Percentiles rank a stretch among this genome's conserved stretches.
Conservation (phyloP, 2,329 filamentous ascomycete species). For the Onygenales sp. region DNA sequence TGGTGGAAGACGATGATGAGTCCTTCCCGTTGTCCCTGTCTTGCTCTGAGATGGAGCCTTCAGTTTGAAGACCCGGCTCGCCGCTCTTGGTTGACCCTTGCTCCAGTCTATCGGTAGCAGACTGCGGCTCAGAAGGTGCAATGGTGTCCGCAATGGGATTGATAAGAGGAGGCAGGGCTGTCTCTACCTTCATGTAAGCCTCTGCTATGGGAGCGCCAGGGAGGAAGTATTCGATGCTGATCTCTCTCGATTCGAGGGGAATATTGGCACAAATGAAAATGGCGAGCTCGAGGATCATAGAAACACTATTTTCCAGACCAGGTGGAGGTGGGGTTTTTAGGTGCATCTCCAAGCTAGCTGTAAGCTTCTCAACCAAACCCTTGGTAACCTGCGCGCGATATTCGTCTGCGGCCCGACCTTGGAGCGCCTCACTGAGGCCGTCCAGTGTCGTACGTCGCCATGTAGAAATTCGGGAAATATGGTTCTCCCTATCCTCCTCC, state of each 20-base stretch:
- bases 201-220: conserved; percentile 63
- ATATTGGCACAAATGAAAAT: conserved; percentile 78
- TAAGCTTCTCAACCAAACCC: conserved; percentile 58
- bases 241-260: conserved; percentile 82
- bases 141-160: conserved; percentile 20
- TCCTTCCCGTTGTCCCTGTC: conserved; percentile 15
- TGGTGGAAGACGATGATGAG: conserved; percentile 15
- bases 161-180: conserved; percentile 53
- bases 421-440: conserved; percentile 65
- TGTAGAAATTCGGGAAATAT: conserved; percentile 76
- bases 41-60: not conserved
- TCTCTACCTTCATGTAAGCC: conserved; percentile 77
- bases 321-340: conserved; percentile 66
- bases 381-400: conserved; percentile 61
- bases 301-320: conserved; percentile 77
- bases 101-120: conserved; percentile 10
- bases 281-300: conserved; percentile 87
- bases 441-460: conserved; percentile 93
- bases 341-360: conserved; percentile 60
- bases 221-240: conserved; percentile 74
- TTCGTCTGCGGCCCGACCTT: conserved; percentile 54
- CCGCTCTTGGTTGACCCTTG: conserved; percentile 14
- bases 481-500: conserved; percentile 79
- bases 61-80: conserved; percentile 9
- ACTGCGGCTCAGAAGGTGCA: conserved; percentile 8